These are phyloP conservation scores for Lipomyces yamadae DNA, from an alignment of 805 yeast species.

Conservation along the genomic window DNA sequence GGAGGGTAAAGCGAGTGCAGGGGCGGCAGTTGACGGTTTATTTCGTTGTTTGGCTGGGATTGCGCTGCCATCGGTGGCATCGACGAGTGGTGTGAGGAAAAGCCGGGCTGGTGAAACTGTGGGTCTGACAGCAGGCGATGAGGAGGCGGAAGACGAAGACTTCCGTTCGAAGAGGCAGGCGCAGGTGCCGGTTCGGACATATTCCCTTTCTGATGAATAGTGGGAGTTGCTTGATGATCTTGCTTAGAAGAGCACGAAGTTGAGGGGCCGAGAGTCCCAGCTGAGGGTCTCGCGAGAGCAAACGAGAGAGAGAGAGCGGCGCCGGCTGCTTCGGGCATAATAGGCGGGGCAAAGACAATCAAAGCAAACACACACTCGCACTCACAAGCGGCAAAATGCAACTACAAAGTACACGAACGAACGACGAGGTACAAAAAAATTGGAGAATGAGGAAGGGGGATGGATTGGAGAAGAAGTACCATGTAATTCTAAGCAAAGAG, in stretches of 20 bases:
- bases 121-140: slow-evolving; percentile 7
- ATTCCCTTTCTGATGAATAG: no score
- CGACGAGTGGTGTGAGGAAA: slow-evolving; percentile 1
- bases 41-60: neutral
- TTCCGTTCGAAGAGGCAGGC: slow-evolving; percentile 13
- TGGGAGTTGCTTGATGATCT: neutral
- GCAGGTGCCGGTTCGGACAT: neutral
- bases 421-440: neutral
- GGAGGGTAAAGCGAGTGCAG: slow-evolving; percentile 21
- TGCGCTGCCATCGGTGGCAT: slow-evolving; percentile 8
- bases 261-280: neutral
- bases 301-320: slow-evolving; percentile 6
- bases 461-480: neutral
- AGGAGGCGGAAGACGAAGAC: slow-evolving; percentile 14
- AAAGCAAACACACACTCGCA: neutral
- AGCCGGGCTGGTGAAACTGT: slow-evolving; percentile 19
- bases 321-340: slow-evolving; percentile 8
- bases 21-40: slow-evolving; percentile 18
- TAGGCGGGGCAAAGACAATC: neutral
- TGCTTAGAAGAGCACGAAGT: neutral
- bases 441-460: neutral
- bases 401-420: neutral
- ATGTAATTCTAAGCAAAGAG: neutral
- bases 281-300: slow-evolving; percentile 1
- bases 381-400: neutral